A percentile compares a stretch with the other conserved stretches of the same genome.
phyloP scores from a whole-genome alignment of 140 eudicot species.

The Flaveria floridana region DNA sequence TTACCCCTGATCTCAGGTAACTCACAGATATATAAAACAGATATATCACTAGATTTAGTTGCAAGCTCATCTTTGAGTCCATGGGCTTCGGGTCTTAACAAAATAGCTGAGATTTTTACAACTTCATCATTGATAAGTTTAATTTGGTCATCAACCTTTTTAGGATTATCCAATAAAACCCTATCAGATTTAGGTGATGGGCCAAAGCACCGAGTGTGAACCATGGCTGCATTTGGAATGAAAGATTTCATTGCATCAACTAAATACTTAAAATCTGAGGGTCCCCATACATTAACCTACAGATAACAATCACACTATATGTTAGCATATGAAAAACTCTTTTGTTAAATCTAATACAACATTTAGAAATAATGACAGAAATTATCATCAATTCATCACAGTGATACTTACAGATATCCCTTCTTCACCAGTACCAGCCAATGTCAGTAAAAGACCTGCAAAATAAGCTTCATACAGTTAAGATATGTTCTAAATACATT shows the following conservation, averaged over 20 bases:
- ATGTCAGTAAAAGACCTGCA: constrained; percentile 77
- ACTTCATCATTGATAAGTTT: constrained; percentile 68
- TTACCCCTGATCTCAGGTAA: constrained; percentile 84
- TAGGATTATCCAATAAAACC: constrained; percentile 27
- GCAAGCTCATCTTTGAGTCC: constrained; percentile 27
- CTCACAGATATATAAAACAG: constrained; percentile 79
- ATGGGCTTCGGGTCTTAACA: constrained; percentile 43
- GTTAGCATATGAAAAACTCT: not conserved
- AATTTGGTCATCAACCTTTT: constrained; percentile 45
- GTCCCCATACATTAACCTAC: constrained; percentile 87
- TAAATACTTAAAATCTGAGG: constrained; percentile 71
- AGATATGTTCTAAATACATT: not conserved
- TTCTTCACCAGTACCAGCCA: constrained; percentile 86
- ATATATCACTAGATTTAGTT: constrained; percentile 60
- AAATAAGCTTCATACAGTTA: not conserved
- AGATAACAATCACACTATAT: constrained; percentile 21
- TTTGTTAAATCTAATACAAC: not conserved
- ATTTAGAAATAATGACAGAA: not conserved
- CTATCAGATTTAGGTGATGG: constrained; percentile 39
- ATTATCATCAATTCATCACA: not conserved
- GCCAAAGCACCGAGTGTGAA: constrained; percentile 73
- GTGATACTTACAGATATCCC: constrained; percentile 72
- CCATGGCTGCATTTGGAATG: constrained; percentile 95
- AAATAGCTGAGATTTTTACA: constrained; percentile 80
- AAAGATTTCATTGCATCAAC: constrained; percentile 82